Percentiles rank a stretch among this genome's conserved stretches.
These are phyloP conservation scores for Ustilago cynodontis DNA, from an alignment of 1,284 basidiomycete genomes.

Conservation along the genomic window DNA sequence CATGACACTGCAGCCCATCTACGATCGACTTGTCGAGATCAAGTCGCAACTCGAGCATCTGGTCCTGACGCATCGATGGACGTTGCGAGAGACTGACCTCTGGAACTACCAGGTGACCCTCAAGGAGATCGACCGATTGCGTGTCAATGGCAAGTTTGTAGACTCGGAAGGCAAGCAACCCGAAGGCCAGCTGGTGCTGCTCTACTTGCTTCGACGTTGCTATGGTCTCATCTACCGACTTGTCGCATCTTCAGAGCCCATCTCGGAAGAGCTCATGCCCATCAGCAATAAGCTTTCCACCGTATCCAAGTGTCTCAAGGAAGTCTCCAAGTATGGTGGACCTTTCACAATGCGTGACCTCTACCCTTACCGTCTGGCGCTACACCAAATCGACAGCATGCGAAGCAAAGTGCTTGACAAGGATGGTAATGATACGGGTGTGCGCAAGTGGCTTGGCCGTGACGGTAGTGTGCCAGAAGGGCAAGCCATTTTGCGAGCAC, in stretches of 20 bases:
- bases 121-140: conserved; percentile 96
- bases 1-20: conserved; percentile 89
- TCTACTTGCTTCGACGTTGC: conserved; percentile 92
- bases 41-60: conserved; percentile 87
- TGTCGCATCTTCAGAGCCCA: conserved; percentile 96
- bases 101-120: conserved; percentile 86
- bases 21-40: conserved; percentile 89
- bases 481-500: conserved; percentile 95
- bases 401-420: conserved; percentile 88
- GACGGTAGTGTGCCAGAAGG: conserved; percentile 92
- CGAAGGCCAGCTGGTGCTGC: conserved; percentile 88
- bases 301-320: conserved; percentile 85
- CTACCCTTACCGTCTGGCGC: conserved; percentile 95
- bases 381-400: conserved; percentile 94
- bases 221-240: conserved; percentile 95
- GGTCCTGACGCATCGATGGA: conserved; percentile 96
- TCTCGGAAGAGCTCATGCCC: conserved; percentile 98
- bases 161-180: conserved; percentile 92
- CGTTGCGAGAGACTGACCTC: conserved; percentile 89
- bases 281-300: conserved; percentile 77
- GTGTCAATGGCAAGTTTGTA: conserved; percentile 95
- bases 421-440: conserved; percentile 70
- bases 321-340: conserved; percentile 96
- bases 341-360: conserved; percentile 94
- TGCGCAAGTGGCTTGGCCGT: conserved; percentile 68